phyloP scores from a whole-genome alignment of 306 rosid genomes.

The Malus asiatica region DNA sequence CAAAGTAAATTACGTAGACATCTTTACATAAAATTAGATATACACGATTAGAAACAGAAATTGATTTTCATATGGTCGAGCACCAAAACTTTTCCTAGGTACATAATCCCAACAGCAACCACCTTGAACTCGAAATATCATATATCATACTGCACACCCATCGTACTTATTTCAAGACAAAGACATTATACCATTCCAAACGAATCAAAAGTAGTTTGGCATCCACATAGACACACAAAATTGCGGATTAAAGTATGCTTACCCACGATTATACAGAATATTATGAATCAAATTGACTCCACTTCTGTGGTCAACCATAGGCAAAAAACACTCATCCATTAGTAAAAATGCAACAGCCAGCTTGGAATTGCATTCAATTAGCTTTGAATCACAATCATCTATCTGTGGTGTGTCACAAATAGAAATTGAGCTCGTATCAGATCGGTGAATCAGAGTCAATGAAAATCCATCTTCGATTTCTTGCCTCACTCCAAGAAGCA shows the following conservation, averaged over 20 bases:
- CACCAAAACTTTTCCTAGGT: neutral
- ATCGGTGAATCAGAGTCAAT: slow-evolving; percentile 60
- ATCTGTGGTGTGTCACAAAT: slow-evolving; percentile 35
- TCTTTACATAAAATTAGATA: neutral
- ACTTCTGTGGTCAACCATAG: slow-evolving; percentile 80
- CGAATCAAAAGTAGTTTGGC: neutral
- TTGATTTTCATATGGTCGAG: neutral
- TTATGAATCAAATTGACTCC: slow-evolving; percentile 78
- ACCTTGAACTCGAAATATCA: neutral
- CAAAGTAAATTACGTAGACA: neutral
- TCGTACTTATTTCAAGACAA: neutral
- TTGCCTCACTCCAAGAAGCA: slow-evolving; percentile 76
- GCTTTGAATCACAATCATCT: slow-evolving; percentile 54
- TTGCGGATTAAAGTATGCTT: slow-evolving; percentile 24
- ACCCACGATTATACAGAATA: slow-evolving; percentile 80
- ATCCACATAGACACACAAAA: neutral
- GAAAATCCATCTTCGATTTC: slow-evolving; percentile 81
- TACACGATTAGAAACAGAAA: neutral
- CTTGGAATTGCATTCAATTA: slow-evolving; percentile 79
- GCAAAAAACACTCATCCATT: slow-evolving; percentile 96
- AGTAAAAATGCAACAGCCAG: slow-evolving; percentile 76
- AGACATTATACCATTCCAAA: neutral
- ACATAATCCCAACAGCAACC: neutral
- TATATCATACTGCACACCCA: neutral
- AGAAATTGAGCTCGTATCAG: slow-evolving; percentile 45